Base-by-base conservation (phyloP, 495 filamentous ascomycete species). In the Lophium mytilinum region DNA sequence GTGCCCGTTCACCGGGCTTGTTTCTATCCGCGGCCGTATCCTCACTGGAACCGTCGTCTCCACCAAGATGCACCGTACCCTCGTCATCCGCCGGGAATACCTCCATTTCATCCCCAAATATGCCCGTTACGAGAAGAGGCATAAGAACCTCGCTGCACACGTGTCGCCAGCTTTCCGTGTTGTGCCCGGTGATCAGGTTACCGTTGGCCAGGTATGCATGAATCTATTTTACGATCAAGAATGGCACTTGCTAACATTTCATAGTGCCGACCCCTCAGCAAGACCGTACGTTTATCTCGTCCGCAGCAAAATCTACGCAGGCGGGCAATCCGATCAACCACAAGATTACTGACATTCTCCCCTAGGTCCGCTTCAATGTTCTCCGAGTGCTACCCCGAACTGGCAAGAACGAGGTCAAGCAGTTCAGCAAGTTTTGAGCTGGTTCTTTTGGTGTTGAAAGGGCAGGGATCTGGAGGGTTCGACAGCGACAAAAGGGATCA, bases 151-250 rank as follows among this genome's bases (percentile, higher is more conserved):
- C 43, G 87, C 93, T 66, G 94, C 92, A 61, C 93, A 99, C 83
- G 93, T 97, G 61, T 95, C 90, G 56, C 93, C 93, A 68, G 92
- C 92, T 75, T 99, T 99, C 88, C 93, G 93, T 93, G 90, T 97
- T 69, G 88, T 93, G 83, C 92, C 96, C 69, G 93, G 93, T 83
- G 94, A 99, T 77, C 86, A 89, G 79, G 93, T 99, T 68, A 96
- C 90, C 64, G 93, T 99, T 76, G 93, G 93, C 76, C 24, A 30
- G 24, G 24, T 30, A 30, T 6, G 24, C 2, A 30, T 30, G 24
- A 30, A 30, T 3, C 24, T 3, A 2, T 30, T 30, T 30, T 30
- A 6, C 3, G 24, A 30, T 30, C 24, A 3, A 6, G 6, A 30
- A 30, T 30, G 24, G 24, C 24, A 30, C 6, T 30, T 30, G 24